phyloP scores from a whole-genome alignment of 768 basidiomycete genomes.

The Boletus barrowsii region DNA sequence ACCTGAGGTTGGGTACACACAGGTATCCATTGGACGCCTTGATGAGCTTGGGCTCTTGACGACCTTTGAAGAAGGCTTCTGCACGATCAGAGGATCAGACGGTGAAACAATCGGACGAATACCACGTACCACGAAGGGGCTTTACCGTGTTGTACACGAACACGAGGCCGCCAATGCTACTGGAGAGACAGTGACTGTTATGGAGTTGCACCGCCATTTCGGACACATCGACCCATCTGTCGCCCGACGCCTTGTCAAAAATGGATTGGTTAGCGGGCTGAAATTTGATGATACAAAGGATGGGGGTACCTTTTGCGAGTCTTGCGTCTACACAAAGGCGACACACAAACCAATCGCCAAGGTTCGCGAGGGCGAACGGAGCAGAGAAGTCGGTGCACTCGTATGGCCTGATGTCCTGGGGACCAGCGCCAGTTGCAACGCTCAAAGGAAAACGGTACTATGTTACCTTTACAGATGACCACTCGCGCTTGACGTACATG shows the following conservation, averaged over 20 bases:
- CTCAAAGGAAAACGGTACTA: neutral
- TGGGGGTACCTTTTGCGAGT: neutral
- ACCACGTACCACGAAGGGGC: neutral
- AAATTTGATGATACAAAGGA: neutral
- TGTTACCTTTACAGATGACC: neutral
- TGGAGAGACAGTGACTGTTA: neutral
- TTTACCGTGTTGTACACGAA: neutral
- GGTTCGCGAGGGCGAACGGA: neutral
- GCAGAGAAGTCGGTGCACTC: neutral
- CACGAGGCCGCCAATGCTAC: neutral
- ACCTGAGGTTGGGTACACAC: neutral
- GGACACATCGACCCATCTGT: neutral
- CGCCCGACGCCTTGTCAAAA: neutral
- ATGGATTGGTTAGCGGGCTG: neutral
- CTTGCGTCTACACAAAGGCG: neutral
- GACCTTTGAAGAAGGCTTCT: neutral
- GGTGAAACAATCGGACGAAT: neutral
- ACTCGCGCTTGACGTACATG: neutral
- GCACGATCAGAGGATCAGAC: neutral
- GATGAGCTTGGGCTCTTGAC: neutral
- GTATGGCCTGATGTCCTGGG: neutral
- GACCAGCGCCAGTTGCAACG: neutral
- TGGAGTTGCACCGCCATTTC: neutral
- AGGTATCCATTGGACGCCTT: neutral
- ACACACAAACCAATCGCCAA: neutral